phyloP scores from a whole-genome alignment of 805 yeast species.

The Cyberlindnera sargentensis region DNA sequence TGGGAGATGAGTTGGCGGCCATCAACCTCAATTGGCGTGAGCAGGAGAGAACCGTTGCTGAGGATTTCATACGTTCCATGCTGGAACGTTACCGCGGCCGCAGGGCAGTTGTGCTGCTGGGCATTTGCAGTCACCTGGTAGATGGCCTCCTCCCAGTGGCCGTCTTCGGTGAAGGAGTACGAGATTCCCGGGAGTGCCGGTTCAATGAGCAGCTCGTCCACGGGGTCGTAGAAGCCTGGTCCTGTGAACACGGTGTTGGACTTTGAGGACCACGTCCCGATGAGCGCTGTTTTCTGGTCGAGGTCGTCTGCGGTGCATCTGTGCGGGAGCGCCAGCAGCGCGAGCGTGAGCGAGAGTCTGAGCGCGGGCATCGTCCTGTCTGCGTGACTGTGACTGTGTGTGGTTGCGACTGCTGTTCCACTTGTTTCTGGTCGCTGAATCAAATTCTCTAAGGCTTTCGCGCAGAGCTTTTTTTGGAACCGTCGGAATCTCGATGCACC shows the following conservation, averaged over 20 bases:
- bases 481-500: too few species aligned
- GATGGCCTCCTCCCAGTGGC: constrained; percentile 82
- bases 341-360: constrained; percentile 1
- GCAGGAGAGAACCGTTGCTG: constrained; percentile 57
- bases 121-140: constrained; percentile 75
- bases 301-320: constrained; percentile 5
- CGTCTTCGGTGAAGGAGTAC: constrained; percentile 89
- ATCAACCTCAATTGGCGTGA: constrained; percentile 77
- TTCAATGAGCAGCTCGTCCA: constrained; percentile 88
- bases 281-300: constrained; percentile 28
- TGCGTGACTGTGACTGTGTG: too few species aligned
- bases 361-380: not conserved
- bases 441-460: too few species aligned
- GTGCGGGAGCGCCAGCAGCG: not conserved
- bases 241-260: constrained; percentile 95
- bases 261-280: constrained; percentile 94
- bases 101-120: constrained; percentile 70
- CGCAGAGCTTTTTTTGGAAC: too few species aligned
- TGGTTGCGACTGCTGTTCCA: too few species aligned
- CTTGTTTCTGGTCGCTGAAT: too few species aligned
- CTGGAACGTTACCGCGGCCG: constrained; percentile 77
- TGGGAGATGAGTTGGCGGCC: constrained; percentile 87
- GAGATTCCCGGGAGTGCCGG: constrained; percentile 95
- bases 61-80: constrained; percentile 74
- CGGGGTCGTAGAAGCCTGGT: constrained; percentile 93